Percentiles rank a stretch among this genome's conserved stretches.
These are phyloP conservation scores for Dothiorella sarmentorum DNA, from an alignment of 2,329 filamentous ascomycete species.

Conservation along the genomic window DNA sequence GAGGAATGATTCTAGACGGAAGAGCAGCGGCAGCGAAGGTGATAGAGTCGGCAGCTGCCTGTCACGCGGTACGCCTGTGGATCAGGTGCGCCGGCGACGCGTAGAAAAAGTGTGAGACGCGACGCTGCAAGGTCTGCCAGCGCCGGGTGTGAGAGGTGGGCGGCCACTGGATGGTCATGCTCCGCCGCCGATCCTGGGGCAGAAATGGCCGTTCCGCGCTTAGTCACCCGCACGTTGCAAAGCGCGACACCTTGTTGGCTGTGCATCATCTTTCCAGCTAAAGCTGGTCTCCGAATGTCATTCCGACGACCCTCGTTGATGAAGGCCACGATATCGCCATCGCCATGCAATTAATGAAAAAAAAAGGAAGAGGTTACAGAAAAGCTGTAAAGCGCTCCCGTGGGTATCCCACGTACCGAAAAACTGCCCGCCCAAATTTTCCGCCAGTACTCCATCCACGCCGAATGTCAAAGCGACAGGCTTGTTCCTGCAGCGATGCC, in stretches of 20 bases:
- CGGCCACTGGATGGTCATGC: not conserved
- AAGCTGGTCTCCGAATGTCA: conserved; percentile 1
- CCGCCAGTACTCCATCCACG: conserved; percentile 7
- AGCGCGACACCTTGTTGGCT: conserved; percentile 11
- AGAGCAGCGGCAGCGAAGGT: not conserved
- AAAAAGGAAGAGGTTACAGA: not conserved
- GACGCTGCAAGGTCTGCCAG: conserved; percentile 11
- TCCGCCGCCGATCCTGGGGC: conserved; percentile 5
- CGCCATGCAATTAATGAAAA: conserved; percentile 12
- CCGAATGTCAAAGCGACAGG: conserved; percentile 5
- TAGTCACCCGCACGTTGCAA: conserved; percentile 9
- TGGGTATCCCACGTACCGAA: not conserved
- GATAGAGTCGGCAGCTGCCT: not conserved
- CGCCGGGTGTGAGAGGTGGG: conserved; percentile 4
- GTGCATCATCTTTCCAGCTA: not conserved
- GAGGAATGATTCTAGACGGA: not conserved
- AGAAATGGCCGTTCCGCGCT: not conserved
- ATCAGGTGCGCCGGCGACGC: conserved; percentile 11
- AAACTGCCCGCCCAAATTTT: conserved; percentile 1
- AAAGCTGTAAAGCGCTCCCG: not conserved
- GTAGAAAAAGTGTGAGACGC: conserved; percentile 12
- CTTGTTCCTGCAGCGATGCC: not conserved
- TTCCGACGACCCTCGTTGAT: not conserved
- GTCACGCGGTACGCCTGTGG: conserved; percentile 7
- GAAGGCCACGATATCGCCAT: not conserved